A percentile compares a stretch with the other conserved stretches of the same genome.
phyloP scores from a whole-genome alignment of 1,284 basidiomycete species.

The Cryptococcus amylolentus region DNA sequence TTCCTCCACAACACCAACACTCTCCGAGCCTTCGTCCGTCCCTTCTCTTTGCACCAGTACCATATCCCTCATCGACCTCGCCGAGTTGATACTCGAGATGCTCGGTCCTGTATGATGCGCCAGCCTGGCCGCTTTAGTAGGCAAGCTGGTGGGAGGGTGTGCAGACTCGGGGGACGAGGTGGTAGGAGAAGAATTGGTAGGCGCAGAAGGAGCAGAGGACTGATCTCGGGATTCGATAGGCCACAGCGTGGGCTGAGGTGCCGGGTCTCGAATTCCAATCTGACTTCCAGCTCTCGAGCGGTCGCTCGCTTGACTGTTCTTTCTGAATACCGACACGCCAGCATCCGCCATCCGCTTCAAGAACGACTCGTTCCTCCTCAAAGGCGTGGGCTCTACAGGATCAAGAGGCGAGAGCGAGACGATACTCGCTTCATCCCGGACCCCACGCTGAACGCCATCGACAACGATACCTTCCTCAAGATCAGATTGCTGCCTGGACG shows the following conservation, averaged over 20 bases:
- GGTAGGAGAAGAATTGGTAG: background rate
- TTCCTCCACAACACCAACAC: conserved; percentile 8
- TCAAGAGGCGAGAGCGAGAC: conserved; percentile 13
- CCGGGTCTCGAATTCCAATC: conserved; percentile 37
- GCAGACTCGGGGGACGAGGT: background rate
- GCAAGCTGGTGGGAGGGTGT: too few species aligned
- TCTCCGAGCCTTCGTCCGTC: conserved; percentile 11
- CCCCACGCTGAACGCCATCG: conserved; percentile 8
- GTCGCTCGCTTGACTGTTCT: background rate
- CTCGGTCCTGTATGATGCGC: conserved; percentile 46
- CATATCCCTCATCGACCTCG: conserved; percentile 39
- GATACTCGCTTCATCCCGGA: conserved; percentile 7
- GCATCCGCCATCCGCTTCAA: conserved; percentile 35
- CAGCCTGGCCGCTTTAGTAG: background rate
- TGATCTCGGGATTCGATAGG: conserved; percentile 29
- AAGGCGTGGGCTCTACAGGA: background rate
- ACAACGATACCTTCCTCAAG: conserved; percentile 30
- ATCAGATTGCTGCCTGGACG: conserved; percentile 18
- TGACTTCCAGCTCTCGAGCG: conserved; percentile 1
- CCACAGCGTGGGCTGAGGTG: conserved; percentile 36
- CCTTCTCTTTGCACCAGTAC: conserved; percentile 33
- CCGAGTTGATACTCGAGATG: conserved; percentile 25
- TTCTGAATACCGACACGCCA: conserved; percentile 22
- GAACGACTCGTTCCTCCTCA: conserved; percentile 30
- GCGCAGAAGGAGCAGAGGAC: background rate